phyloP scores from a whole-genome alignment of 1,284 basidiomycete genomes.

The Cutaneotrichosporon curvatum region DNA sequence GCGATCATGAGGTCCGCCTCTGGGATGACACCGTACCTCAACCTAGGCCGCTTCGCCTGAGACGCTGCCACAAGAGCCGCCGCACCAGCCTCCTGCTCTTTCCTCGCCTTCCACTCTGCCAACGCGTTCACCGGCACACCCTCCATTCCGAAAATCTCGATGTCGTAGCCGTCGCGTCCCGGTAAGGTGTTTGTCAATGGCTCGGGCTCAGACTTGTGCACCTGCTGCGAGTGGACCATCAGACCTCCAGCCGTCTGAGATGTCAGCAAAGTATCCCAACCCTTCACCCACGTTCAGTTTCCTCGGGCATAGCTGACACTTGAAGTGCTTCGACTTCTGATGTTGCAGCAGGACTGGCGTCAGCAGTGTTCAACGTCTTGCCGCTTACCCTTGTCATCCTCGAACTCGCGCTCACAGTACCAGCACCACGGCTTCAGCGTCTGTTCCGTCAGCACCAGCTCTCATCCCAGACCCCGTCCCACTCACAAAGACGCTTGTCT shows the following conservation, averaged over 20 bases:
- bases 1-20: constrained; percentile 79
- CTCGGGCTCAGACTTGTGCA: constrained; percentile 95
- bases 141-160: constrained; percentile 99
- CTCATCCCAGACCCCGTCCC: neutral
- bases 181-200: constrained; percentile 97
- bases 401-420: constrained; percentile 98
- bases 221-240: constrained; percentile 97
- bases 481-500: constrained; percentile 41
- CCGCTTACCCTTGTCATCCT: constrained; percentile 83
- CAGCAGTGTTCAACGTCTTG: constrained; percentile 1
- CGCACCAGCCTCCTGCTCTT: constrained; percentile 77
- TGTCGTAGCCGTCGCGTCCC: constrained; percentile 93
- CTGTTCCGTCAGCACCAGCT: constrained; percentile 45
- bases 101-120: constrained; percentile 87
- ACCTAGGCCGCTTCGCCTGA: constrained; percentile 65
- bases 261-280: constrained; percentile 6
- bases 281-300: constrained; percentile 60
- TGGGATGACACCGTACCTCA: constrained; percentile 70
- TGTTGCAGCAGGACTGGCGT: constrained; percentile 86
- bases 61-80: constrained; percentile 70
- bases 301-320: constrained; percentile 90
- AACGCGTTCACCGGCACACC: constrained; percentile 91
- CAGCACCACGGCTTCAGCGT: constrained; percentile 90
- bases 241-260: constrained; percentile 75
- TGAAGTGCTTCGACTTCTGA: constrained; percentile 99